Conservation (phyloP, 352 stramenopile species). For the Globisporangium rhizosaccharum region DNA sequence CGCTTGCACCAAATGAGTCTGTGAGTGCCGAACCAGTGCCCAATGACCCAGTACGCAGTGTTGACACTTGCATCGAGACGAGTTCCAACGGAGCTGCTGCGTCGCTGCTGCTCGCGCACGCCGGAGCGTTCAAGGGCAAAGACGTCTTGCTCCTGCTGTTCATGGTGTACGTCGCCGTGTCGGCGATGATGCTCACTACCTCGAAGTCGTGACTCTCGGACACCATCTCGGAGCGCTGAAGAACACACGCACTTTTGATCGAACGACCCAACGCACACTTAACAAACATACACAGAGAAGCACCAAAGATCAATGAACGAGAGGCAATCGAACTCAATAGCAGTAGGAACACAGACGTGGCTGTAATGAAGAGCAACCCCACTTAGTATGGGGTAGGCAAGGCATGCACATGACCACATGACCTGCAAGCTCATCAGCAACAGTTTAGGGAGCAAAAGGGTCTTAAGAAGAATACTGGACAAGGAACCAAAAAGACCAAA, state of each 20-base stretch:
- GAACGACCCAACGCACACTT: background rate
- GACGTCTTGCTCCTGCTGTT: constrained; percentile 2
- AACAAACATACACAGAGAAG: too few species aligned
- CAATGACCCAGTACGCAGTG: background rate
- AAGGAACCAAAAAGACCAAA: too few species aligned
- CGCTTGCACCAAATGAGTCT: background rate
- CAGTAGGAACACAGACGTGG: too few species aligned
- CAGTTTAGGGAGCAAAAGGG: too few species aligned
- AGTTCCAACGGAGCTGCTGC: too few species aligned
- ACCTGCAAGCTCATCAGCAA: too few species aligned
- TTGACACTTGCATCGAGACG: background rate
- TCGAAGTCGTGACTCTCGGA: background rate
- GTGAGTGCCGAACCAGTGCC: background rate
- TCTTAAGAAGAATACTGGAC: too few species aligned
- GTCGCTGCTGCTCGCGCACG: background rate
- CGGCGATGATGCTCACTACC: background rate
- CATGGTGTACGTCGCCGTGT: constrained; percentile 3
- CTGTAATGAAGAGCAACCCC: too few species aligned
- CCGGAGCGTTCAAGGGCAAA: background rate
- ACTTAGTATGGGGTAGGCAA: too few species aligned
- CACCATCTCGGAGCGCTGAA: background rate
- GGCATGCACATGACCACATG: too few species aligned
- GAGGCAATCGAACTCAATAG: too few species aligned
- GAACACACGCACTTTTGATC: background rate
- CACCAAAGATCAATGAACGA: too few species aligned